Evolutionary conservation across 352 stramenopile genomes (phyloP).

Genomic region (Elongisporangium prolatum): DNA sequence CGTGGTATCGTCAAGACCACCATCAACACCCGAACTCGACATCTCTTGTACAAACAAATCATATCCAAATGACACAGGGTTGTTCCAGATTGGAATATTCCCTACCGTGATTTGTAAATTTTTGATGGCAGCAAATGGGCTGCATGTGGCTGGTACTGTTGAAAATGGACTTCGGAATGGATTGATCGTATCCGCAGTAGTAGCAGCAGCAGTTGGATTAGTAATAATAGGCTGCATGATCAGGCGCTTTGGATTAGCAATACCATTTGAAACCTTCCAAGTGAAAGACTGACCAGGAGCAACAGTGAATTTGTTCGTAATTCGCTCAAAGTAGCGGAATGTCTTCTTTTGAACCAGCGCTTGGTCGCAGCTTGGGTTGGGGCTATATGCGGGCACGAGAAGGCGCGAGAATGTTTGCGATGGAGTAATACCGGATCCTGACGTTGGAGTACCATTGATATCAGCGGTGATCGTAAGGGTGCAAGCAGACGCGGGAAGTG

Average conservation of each 20-base stretch:
- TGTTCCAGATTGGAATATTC: conserved; percentile 13
- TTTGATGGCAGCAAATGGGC: conserved; percentile 13
- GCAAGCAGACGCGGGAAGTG: not conserved
- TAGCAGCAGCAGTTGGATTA: conserved; percentile 7
- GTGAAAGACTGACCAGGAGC: not conserved
- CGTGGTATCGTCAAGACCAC: conserved; percentile 14
- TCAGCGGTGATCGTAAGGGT: conserved; percentile 1
- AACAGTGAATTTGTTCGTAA: conserved; percentile 12
- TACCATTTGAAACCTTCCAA: conserved; percentile 2
- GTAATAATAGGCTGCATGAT: conserved; percentile 1
- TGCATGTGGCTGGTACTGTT: conserved; percentile 8
- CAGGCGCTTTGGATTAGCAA: conserved; percentile 4
- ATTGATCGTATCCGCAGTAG: not conserved
- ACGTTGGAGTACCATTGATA: conserved; percentile 7
- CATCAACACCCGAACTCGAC: conserved; percentile 16
- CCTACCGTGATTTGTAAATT: conserved; percentile 19
- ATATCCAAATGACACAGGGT: conserved; percentile 17
- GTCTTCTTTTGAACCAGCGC: conserved; percentile 10
- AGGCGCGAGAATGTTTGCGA: conserved; percentile 10
- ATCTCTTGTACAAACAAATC: conserved; percentile 24
- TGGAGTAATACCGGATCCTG: conserved; percentile 5
- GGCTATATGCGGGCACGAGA: conserved; percentile 7
- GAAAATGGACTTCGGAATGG: conserved; percentile 1
- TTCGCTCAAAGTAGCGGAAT: conserved; percentile 12
- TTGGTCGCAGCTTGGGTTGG: conserved; percentile 12